These are phyloP conservation scores for Fusarium sp. DNA, from an alignment of 2,329 filamentous ascomycete species.

Conservation along the genomic window DNA sequence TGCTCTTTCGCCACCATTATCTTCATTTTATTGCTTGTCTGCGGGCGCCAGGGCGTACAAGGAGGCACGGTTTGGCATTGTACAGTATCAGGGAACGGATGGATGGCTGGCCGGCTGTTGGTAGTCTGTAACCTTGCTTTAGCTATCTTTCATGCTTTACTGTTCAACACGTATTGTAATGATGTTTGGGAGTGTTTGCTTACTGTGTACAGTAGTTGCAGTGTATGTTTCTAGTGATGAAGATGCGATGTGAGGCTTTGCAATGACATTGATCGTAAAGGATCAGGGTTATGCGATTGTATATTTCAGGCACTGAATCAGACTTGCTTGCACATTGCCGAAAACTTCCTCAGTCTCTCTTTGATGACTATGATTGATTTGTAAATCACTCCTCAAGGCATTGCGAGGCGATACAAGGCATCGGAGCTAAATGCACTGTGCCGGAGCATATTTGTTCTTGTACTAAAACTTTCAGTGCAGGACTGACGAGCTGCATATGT, in stretches of 20 bases:
- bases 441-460: not conserved
- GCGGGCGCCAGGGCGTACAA: conserved; percentile 30
- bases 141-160: conserved; percentile 26
- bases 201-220: not conserved
- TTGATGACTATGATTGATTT: no score
- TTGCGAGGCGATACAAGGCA: not conserved
- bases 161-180: conserved; percentile 24
- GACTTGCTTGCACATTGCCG: not conserved
- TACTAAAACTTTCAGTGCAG: not conserved
- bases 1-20: conserved; percentile 2
- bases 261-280: not conserved
- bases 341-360: not conserved
- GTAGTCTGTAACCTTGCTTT: conserved; percentile 23
- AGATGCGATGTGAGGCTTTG: not conserved
- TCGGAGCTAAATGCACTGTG: not conserved
- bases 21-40: conserved; percentile 1
- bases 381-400: no score
- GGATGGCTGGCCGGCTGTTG: conserved; percentile 13
- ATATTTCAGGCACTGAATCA: not conserved
- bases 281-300: not conserved
- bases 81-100: conserved; percentile 25
- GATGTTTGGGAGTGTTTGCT: not conserved
- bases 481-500: not conserved
- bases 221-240: not conserved
- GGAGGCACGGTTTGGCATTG: conserved; percentile 25